Evolutionary conservation across 1,139 yeast genomes (phyloP), one percentile per base, ranked within the genome.

Genomic region (Kodamaea sp.): DNA sequence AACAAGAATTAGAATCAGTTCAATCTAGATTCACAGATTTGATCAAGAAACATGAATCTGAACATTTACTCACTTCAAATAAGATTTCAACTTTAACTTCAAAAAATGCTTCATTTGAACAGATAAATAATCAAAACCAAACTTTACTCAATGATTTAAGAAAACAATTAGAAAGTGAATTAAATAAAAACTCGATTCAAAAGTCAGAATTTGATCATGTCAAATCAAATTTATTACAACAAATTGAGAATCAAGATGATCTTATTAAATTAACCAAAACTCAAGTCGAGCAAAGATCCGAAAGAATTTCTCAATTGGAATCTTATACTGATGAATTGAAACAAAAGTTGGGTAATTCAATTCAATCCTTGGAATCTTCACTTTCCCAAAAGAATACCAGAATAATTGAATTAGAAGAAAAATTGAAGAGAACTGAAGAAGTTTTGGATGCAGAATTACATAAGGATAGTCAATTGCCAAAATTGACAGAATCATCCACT

Each of bases 181-280:
- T 71, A 6, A 61, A 75, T 1, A 50, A 65, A 7, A 68, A 70
- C 22, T 49, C 63, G 2, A 52, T 53, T n/a, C 44, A 58, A 12
- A 62, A 58, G 36, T 52, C 57, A 5, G 56, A 59, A 30, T 48
- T 45, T 28, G 67, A 65, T 35, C 46, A 56, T 11, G 64, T 58
- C 35, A 79, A 76, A 45, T 76, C 78, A 25, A 79, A 75, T 32
- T 80, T 78, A 50, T 60, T 79, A 32, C 75, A 74, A 38, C 95
- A 87, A 52, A 65, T 84, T 53, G 62, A 78, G 2, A 63, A 78
- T 29, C 88, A 84, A 55, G 81, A 81, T 43, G 79, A 86, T 36
- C 60, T 82, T 29, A 68, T 79, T 2, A 79, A 75, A 34, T 65
- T 85, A 12, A 69, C 87, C 45, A 79, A 82, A 39, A 50, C 65